These are phyloP conservation scores for Aristolochia fimbriata DNA, from an alignment of 164 flowering plant genomes.

Conservation along the genomic window DNA sequence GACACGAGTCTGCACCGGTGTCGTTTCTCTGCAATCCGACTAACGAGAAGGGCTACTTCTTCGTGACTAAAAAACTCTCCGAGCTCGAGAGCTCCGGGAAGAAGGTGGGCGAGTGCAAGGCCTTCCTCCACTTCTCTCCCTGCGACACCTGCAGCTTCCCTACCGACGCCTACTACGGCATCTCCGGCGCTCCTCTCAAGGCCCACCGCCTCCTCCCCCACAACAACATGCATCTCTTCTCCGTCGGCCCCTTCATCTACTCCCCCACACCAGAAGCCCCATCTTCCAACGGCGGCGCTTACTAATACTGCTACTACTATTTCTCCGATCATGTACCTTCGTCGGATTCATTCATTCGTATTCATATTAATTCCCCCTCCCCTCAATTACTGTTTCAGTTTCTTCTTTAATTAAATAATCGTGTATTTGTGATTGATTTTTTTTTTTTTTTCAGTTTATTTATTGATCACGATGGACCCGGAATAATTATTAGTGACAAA, in stretches of 20 bases:
- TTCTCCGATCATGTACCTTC: no score
- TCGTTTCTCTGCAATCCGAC: slow-evolving; percentile 22
- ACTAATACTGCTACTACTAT: no score
- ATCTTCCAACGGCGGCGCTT: no score
- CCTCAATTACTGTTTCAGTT: no score
- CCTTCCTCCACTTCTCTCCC: slow-evolving; percentile 32
- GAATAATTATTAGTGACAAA: no score
- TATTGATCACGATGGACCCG: no score
- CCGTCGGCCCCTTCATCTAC: slow-evolving; percentile 34
- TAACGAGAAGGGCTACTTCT: slow-evolving; percentile 32
- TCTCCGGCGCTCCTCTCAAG: slow-evolving; percentile 25
- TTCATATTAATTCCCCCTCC: no score
- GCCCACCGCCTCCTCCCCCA: slow-evolving; percentile 11
- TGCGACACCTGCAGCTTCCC: slow-evolving; percentile 19
- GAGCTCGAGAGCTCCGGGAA: slow-evolving; percentile 14
- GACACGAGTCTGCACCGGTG: slow-evolving; percentile 23
- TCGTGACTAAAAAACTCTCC: slow-evolving; percentile 15
- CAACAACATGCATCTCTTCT: slow-evolving; percentile 23
- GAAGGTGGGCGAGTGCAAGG: slow-evolving; percentile 28
- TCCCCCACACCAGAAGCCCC: slow-evolving; percentile 1
- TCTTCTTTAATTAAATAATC: no score
- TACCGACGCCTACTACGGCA: slow-evolving; percentile 21
- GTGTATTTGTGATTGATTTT: no score
- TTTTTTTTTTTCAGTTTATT: no score
- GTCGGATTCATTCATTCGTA: no score